Base-by-base conservation (phyloP, 1,284 basidiomycete species). In the Thecaphora thlaspeos region DNA sequence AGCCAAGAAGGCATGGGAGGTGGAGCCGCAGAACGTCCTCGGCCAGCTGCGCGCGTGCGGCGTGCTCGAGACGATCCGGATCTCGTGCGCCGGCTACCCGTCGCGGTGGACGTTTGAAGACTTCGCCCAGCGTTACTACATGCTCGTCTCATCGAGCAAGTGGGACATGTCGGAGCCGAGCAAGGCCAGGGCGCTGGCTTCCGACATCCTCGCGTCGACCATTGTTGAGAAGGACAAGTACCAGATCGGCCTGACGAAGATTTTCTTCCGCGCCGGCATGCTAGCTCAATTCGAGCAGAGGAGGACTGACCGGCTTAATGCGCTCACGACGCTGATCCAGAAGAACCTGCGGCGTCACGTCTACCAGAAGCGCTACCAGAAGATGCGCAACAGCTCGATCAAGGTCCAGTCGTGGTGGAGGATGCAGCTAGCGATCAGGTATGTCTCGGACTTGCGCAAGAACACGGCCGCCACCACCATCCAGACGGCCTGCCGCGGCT, bases 181-280 rank as follows among this genome's bases (percentile, higher is more conserved):
- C 40, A 82, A 90, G 74, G 71, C 67, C 41, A 62, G 63, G 54
- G 61, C 62, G 21, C 84, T 98, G n/a, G 96, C 94, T 75, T 84
- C 86, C 9, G 82, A 86, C 50, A 94, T 98, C 66, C 82, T 98
- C 32, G 84, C 87, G 55, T 86, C 84, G 67, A 93, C 90, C 0
- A 89, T 96, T 75, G 87, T 87, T 39, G 94, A 98, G 67, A 84
- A 88, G 22, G 91, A 96, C 82, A 96, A 96, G 82, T 96, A 95
- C 79, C 95, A 98, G 81, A 86, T 88, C 71, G 95, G 95, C 68
- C 83, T 93, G 22, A 96, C 91, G 32, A 99, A 99, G 81, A 95
- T 99, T 73, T 99, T 99, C 82, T 98, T 99, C 85, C 87, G 95
- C 49, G 92, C 95, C 12, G 95, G 95, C 65, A 96, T 98, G 90